These are phyloP conservation scores for Lecanicillium sp. DNA, from an alignment of 2,329 filamentous ascomycete species.

Conservation along the genomic window DNA sequence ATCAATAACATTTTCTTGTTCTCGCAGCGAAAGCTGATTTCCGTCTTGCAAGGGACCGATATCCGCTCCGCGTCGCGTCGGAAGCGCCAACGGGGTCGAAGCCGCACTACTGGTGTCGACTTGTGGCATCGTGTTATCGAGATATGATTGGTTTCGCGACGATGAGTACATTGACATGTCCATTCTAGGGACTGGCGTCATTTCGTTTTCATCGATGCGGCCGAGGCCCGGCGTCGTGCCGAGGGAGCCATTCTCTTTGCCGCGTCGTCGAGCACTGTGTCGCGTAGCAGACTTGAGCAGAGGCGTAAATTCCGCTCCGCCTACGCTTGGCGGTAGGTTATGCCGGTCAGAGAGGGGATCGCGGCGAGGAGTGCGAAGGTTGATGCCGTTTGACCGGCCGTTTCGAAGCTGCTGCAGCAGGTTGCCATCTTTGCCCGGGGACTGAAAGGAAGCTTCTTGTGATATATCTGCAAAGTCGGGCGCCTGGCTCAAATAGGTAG, in stretches of 20 bases:
- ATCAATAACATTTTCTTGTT: conserved; percentile 93
- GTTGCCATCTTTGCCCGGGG: conserved; percentile 61
- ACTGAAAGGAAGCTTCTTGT: conserved; percentile 79
- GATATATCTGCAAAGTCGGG: conserved; percentile 71
- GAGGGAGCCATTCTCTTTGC: conserved; percentile 53
- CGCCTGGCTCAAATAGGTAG: conserved; percentile 65
- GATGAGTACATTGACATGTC: conserved; percentile 65
- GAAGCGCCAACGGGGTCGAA: conserved; percentile 70
- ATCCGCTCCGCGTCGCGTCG: conserved; percentile 53
- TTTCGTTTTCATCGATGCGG: conserved; percentile 61
- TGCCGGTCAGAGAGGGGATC: conserved; percentile 62
- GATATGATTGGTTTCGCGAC: conserved; percentile 54
- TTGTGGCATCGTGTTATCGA: conserved; percentile 66
- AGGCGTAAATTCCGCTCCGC: conserved; percentile 82
- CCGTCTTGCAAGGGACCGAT: conserved; percentile 71
- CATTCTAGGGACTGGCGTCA: conserved; percentile 64
- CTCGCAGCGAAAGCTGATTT: conserved; percentile 82
- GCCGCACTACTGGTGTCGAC: conserved; percentile 71
- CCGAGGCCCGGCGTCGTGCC: conserved; percentile 62
- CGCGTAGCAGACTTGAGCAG: conserved; percentile 73
- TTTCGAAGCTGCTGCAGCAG: conserved; percentile 68
- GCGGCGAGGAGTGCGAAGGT: conserved; percentile 67
- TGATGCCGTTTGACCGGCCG: conserved; percentile 47
- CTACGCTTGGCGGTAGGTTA: conserved; percentile 59
- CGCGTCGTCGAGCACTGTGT: conserved; percentile 59